A percentile compares a stretch with the other conserved stretches of the same genome.
Evolutionary conservation across 2,329 filamentous ascomycete genomes (phyloP).

Genomic region (Aspergillus sp.): DNA sequence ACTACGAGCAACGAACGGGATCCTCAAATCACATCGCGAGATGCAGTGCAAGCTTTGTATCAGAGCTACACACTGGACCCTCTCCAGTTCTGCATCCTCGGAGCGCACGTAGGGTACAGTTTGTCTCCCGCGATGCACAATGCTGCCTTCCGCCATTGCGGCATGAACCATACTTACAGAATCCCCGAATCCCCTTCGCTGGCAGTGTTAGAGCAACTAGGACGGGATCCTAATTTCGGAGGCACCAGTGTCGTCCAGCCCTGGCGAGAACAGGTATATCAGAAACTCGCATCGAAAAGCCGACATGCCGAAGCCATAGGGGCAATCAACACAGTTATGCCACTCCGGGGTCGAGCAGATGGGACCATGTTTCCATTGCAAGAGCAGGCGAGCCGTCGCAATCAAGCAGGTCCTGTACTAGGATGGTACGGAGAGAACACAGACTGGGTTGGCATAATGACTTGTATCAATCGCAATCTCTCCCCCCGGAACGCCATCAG

Average conservation of each 20-base stretch:
- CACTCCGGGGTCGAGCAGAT: constrained; percentile 31
- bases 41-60: constrained; percentile 33
- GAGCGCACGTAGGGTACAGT: constrained; percentile 36
- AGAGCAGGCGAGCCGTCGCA: constrained; percentile 36
- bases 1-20: constrained; percentile 18
- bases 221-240: constrained; percentile 34
- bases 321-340: constrained; percentile 40
- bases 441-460: constrained; percentile 39
- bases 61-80: constrained; percentile 37
- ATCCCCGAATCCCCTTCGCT: constrained; percentile 32
- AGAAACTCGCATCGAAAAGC: constrained; percentile 33
- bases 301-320: constrained; percentile 40
- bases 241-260: constrained; percentile 39
- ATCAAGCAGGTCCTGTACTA: constrained; percentile 34
- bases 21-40: constrained; percentile 31
- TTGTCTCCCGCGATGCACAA: constrained; percentile 40
- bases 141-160: constrained; percentile 33
- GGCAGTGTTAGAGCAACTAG: constrained; percentile 30
- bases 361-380: constrained; percentile 31
- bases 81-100: constrained; percentile 37
- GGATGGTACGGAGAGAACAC: constrained; percentile 42
- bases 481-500: constrained; percentile 49
- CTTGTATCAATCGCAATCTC: constrained; percentile 35
- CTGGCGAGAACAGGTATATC: constrained; percentile 36
- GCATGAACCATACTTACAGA: constrained; percentile 34